Evolutionary conservation across 805 yeast species (phyloP).

Genomic region (Saturnispora galanensis): DNA sequence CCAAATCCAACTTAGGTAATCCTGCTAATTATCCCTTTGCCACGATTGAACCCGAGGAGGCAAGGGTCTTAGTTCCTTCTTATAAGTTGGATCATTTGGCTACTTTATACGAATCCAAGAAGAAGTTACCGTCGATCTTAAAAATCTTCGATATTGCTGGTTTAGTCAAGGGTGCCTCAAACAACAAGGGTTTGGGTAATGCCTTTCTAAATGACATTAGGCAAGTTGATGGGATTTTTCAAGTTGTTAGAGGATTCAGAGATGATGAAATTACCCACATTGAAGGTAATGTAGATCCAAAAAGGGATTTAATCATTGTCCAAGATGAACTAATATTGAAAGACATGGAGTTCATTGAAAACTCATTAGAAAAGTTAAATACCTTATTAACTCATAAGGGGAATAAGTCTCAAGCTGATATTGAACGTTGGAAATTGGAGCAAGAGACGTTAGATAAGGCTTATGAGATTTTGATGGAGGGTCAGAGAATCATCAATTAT

Average conservation of each 20-base stretch:
- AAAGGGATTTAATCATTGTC: constrained; percentile 53
- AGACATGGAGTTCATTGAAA: constrained; percentile 66
- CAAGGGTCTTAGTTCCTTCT: constrained; percentile 44
- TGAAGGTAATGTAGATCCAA: constrained; percentile 54
- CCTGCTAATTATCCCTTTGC: constrained; percentile 69
- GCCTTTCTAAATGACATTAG: constrained; percentile 60
- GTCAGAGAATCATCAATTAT: constrained; percentile 74
- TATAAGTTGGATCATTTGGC: constrained; percentile 39
- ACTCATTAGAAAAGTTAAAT: constrained; percentile 49
- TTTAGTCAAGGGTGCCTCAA: constrained; percentile 50
- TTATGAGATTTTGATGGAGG: constrained; percentile 68
- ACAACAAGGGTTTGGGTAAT: constrained; percentile 68
- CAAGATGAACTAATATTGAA: constrained; percentile 55
- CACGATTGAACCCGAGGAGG: constrained; percentile 66
- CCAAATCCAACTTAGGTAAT: constrained; percentile 52
- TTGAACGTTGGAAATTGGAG: constrained; percentile 74
- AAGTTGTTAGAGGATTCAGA: constrained; percentile 55
- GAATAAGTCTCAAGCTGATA: constrained; percentile 62
- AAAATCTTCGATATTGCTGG: constrained; percentile 65
- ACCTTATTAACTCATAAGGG: constrained; percentile 68
- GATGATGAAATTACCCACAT: constrained; percentile 60
- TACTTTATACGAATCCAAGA: constrained; percentile 38
- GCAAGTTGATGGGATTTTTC: constrained; percentile 63
- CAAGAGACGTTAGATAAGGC: constrained; percentile 68
- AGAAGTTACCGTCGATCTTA: constrained; percentile 43